phyloP scores from a whole-genome alignment of 768 basidiomycete genomes.

The Hericium erinaceus region DNA sequence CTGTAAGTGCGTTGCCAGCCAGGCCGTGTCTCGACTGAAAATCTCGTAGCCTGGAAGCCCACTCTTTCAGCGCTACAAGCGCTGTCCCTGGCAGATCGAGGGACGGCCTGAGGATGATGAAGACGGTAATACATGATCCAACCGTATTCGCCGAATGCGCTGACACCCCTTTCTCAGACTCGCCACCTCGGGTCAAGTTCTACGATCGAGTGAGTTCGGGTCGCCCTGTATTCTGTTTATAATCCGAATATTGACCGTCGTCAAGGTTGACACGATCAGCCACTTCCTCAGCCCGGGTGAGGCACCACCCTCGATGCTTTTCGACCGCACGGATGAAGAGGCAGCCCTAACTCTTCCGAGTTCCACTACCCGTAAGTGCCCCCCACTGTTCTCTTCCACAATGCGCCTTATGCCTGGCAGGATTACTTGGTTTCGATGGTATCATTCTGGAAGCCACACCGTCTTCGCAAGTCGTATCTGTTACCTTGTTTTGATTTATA shows the following conservation, averaged over 20 bases:
- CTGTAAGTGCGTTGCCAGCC: conserved; percentile 40
- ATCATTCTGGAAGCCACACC: conserved; percentile 74
- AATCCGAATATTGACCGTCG: not conserved
- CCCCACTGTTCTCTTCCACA: not conserved
- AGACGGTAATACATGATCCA: conserved; percentile 42
- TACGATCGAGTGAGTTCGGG: conserved; percentile 47
- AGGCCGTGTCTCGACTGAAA: not conserved
- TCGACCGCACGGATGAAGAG: conserved; percentile 73
- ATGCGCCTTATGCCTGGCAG: conserved; percentile 23
- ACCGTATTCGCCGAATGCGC: not conserved
- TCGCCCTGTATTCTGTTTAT: not conserved
- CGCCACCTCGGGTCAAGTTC: conserved; percentile 66
- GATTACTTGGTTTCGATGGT: conserved; percentile 69
- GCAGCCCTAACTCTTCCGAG: conserved; percentile 60
- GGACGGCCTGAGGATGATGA: conserved; percentile 75
- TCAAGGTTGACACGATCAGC: conserved; percentile 67
- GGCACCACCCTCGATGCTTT: conserved; percentile 68
- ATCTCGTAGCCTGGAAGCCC: conserved; percentile 69
- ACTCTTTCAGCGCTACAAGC: conserved; percentile 83
- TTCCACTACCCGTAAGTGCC: conserved; percentile 53
- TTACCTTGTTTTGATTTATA: conserved; percentile 47
- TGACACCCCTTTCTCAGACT: conserved; percentile 34
- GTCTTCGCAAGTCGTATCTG: conserved; percentile 65
- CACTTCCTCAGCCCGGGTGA: conserved; percentile 72
- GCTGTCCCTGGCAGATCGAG: conserved; percentile 87